Evolutionary conservation across 768 basidiomycete genomes (phyloP).

Genomic region (Russula emetica): DNA sequence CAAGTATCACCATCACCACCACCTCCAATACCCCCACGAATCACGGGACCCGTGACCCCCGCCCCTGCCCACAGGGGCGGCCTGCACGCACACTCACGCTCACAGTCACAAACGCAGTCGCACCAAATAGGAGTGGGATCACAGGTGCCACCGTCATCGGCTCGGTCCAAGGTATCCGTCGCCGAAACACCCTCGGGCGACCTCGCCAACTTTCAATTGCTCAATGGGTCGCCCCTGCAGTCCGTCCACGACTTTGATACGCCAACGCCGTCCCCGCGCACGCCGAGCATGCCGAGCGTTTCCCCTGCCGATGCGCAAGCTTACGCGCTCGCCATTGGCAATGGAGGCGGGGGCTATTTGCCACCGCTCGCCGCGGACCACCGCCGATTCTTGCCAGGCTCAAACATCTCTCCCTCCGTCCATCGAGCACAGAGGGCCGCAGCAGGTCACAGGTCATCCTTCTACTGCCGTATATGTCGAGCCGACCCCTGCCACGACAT

Average conservation of each 20-base stretch:
- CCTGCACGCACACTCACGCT: neutral
- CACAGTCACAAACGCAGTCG: neutral
- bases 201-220: conserved; percentile 27
- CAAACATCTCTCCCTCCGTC: conserved; percentile 14
- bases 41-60: conserved; percentile 3
- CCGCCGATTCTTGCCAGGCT: conserved; percentile 6
- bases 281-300: conserved; percentile 18
- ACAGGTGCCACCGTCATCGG: conserved; percentile 13
- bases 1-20: conserved; percentile 7
- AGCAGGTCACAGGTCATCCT: neutral
- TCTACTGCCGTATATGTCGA: conserved; percentile 25
- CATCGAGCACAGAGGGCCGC: conserved; percentile 15
- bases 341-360: neutral
- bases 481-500: conserved; percentile 25
- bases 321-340: neutral
- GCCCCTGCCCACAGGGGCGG: conserved; percentile 4
- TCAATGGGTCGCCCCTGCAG: conserved; percentile 25
- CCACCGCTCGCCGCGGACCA: conserved; percentile 4
- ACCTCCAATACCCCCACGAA: neutral
- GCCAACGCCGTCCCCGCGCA: conserved; percentile 26
- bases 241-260: conserved; percentile 24
- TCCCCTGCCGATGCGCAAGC: conserved; percentile 19
- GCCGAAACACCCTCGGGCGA: conserved; percentile 30
- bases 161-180: conserved; percentile 21
- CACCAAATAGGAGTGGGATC: neutral